Evolutionary conservation across 1,284 basidiomycete genomes (phyloP), one percentile per base, ranked within the genome.

Genomic region (Trichosporon faecale): DNA sequence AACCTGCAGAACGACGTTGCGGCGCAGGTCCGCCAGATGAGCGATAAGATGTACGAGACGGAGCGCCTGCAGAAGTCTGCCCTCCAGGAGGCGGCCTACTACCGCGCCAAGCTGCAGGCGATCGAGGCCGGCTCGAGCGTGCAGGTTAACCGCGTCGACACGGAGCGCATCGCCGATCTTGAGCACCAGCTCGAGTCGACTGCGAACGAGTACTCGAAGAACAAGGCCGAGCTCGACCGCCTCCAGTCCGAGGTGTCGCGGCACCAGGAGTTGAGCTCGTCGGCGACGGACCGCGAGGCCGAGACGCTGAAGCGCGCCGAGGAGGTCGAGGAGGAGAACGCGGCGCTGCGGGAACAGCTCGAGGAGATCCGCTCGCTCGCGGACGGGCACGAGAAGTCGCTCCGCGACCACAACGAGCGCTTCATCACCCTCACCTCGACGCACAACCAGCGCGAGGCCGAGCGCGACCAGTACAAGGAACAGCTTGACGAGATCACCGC

Each of bases 21-120:
- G 9, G 64, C 67, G 18, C 70, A 72, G 72, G 73, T 74, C 31
- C 89, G 88, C 66, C 85, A 87, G 52, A 89, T 91, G 6, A 93
- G 93, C 6, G 91, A 93, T 57, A 90, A 90, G 64, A 83, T 96
- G 6, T 86, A 88, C 16, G 93, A 95, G 73, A 90, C 92, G 1
- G 94, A 98, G 74, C 89, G 91, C 46, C 85, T 90, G 68, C 91
- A 91, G 73, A 84, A 87, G 4, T 90, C 89, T 65, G 96, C 97
- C 0, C 84, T 94, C 6, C 94, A 99, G 81, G 97, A 99, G 82
- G 93, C 96, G 1, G 93, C 95, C 1, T 99, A 93, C 85, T 98
- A 95, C 82, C 93, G 96, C 64, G 93, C 95, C 64, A 98, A 98
- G 84, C 85, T 97, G 12, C 87, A 90, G 3, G 94, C 96, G 0